Conservation (phyloP, 1,139 yeast species). For the Nakaseomyces sp. region DNA sequence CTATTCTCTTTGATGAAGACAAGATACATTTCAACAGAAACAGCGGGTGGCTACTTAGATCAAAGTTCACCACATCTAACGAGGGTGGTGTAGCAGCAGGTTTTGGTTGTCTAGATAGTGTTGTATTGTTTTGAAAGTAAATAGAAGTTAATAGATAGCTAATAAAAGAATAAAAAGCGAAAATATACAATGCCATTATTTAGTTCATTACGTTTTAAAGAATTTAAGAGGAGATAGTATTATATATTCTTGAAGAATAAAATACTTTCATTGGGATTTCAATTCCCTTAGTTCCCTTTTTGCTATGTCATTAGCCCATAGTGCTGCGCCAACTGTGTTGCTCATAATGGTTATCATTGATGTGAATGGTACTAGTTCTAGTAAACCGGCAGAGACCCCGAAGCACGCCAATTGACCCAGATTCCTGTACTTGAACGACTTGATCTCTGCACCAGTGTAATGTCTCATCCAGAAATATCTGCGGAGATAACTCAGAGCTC, state of each 20-base stretch:
- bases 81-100: conserved; percentile 99
- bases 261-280: not conserved
- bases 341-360: conserved; percentile 27
- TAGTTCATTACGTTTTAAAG: not conserved
- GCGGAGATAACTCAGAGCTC: conserved; percentile 21
- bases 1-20: conserved; percentile 61
- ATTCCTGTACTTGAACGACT: conserved; percentile 18
- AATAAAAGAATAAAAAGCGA: not conserved
- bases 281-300: conserved; percentile 3
- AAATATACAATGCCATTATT: not conserved
- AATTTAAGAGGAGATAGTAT: too few species aligned
- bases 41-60: conserved; percentile 80
- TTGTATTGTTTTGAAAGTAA: conserved; percentile 28
- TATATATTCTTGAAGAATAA: too few species aligned
- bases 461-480: conserved; percentile 17
- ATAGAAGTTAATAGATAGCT: too few species aligned
- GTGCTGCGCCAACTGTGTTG: conserved; percentile 29
- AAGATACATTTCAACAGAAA: conserved; percentile 52
- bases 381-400: conserved; percentile 28
- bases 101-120: conserved; percentile 89
- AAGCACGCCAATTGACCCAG: conserved; percentile 24
- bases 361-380: conserved; percentile 28
- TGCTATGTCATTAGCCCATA: conserved; percentile 16
- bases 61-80: conserved; percentile 76
- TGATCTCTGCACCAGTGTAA: conserved; percentile 10